Evolutionary conservation across 371 early-diverging fungal species (phyloP).

Genomic region (Enterocytospora artemiae): DNA sequence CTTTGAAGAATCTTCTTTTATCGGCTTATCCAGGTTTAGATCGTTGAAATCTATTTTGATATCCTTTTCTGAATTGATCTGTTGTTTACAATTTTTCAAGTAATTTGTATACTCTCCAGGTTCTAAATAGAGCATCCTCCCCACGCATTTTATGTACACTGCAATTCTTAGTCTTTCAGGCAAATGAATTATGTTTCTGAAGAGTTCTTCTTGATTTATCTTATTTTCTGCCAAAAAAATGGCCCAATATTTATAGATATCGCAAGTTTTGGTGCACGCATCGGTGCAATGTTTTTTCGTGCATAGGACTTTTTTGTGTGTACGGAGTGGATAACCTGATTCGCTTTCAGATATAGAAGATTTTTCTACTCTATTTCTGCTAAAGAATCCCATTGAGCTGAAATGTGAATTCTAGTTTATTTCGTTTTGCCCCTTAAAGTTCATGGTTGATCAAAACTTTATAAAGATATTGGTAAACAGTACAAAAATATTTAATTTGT

Average conservation of each 20-base stretch:
- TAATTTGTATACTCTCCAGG: neutral
- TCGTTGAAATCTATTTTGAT: neutral
- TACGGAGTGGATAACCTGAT: conserved; percentile 14
- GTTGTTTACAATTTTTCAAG: no score
- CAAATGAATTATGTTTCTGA: conserved; percentile 12
- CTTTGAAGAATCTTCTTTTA: neutral
- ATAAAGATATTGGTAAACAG: neutral
- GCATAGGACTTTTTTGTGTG: conserved; percentile 26
- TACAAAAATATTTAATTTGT: neutral
- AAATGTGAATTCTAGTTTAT: no score
- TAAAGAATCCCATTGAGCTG: no score
- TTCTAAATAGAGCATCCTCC: neutral
- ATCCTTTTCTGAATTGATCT: no score
- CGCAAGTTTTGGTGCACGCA: conserved; percentile 1
- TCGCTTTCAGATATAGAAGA: no score
- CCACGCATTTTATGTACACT: conserved; percentile 22
- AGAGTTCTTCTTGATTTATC: conserved; percentile 12
- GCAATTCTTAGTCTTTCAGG: conserved; percentile 5
- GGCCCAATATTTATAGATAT: conserved; percentile 42
- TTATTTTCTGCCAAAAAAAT: conserved; percentile 11
- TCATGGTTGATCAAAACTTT: neutral
- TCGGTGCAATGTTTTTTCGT: conserved; percentile 31
- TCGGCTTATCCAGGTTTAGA: neutral
- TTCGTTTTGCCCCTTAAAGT: no score
- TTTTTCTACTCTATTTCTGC: no score